Base-by-base conservation (phyloP, 75 land plant genomes). In the Gnetum montanum region DNA sequence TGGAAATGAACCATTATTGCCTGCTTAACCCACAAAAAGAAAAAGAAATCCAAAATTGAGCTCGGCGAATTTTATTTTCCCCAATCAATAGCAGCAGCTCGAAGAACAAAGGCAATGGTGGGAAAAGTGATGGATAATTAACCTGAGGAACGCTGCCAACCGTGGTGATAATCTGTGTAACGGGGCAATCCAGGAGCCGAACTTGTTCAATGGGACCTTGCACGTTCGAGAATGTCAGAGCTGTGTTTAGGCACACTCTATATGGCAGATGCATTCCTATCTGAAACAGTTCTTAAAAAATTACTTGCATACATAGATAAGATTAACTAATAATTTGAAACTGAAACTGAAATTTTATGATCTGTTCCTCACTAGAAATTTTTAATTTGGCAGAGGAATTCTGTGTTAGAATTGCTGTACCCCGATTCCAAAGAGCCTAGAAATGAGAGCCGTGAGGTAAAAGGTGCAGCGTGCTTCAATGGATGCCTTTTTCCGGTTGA, bases 71-170 rank as follows among this genome's bases (percentile, higher is more conserved):
- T 13, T 41, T 15, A 15, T 4, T 15, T 13, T 0, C 16, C 12
- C 43, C 4, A 18, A 18, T 18, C n/a, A 15, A 18, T 15, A 18
- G 16, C n/a, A 41, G 4, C 13, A 41, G 3, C 2, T 41, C 1
- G 4, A 15, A 1, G 13, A 41, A 13, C 0, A 0, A 41, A 41
- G 4, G 3, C n/a, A 4, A 49, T 3, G 8, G 46, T 15, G 3
- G 20, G 16, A 6, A 43, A 8, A 43, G 2, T 18, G 13, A 27
- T 49, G 4, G 29, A 63, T 35, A 16, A 72, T 61, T 45, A 62
- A 91, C 97, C 59, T 91, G 88, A 13, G 94, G 89, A 1, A 67
- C 70, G 3, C 86, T 74, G 28, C 68, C 63, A 4, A 68, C 77
- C 43, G 61, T 67, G 0, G 93, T 81, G 43, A 82, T 72, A 41